Conservation (phyloP, 345 rosid genomes). For the Arabidopsis thaliana region DNA sequence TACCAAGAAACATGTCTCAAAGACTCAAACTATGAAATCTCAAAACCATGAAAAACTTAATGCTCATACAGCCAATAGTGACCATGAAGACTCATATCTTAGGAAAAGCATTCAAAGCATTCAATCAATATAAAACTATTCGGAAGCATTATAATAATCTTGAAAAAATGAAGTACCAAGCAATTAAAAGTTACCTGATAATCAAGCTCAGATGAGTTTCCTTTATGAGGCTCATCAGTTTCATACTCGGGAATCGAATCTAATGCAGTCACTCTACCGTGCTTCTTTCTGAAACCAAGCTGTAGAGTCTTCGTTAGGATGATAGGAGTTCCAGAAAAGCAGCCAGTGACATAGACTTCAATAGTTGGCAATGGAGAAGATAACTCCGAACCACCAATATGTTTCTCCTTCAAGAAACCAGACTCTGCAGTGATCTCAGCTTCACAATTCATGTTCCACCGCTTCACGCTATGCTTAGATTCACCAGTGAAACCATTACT, state of each 20-base stretch:
- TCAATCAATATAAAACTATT: conserved; percentile 4
- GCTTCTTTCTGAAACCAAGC: conserved; percentile 69
- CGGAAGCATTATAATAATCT: neutral
- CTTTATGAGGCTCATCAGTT: conserved; percentile 56
- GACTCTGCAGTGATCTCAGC: conserved; percentile 55
- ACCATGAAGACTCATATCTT: conserved; percentile 19
- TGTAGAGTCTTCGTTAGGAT: conserved; percentile 81
- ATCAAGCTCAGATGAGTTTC: conserved; percentile 48
- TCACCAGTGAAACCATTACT: conserved; percentile 63
- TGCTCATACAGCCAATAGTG: conserved; percentile 13
- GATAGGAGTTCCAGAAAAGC: conserved; percentile 75
- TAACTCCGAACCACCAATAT: conserved; percentile 52
- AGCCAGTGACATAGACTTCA: conserved; percentile 89
- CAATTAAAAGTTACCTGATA: conserved; percentile 57
- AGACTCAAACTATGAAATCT: conserved; percentile 32
- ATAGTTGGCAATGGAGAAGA: conserved; percentile 57
- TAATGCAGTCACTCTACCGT: conserved; percentile 54
- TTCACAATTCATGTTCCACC: conserved; percentile 85
- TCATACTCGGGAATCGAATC: conserved; percentile 85
- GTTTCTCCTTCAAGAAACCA: conserved; percentile 75
- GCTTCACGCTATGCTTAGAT: conserved; percentile 55
- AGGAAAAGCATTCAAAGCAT: conserved; percentile 28
- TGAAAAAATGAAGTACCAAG: conserved; percentile 11
- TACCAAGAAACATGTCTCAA: conserved; percentile 33
- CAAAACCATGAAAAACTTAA: conserved; percentile 33